phyloP scores from a whole-genome alignment of 768 basidiomycete species.

The Mycena filopes region DNA sequence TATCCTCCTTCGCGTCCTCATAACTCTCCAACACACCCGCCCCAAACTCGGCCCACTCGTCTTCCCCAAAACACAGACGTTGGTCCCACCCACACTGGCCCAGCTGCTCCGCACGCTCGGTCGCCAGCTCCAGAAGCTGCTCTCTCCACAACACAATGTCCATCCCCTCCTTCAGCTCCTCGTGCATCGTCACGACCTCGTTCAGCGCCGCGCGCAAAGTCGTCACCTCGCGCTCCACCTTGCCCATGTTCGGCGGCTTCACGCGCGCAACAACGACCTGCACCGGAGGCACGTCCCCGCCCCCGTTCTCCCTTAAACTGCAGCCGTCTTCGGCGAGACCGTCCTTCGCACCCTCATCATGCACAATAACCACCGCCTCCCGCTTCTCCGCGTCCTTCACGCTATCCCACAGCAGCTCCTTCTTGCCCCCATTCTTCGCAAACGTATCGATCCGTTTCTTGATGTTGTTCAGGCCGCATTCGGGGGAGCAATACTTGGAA shows the following conservation, averaged over 20 bases:
- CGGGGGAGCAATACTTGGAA: slow-evolving; percentile 93
- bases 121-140: slow-evolving; percentile 72
- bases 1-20: slow-evolving; percentile 51
- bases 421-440: slow-evolving; percentile 70
- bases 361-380: slow-evolving; percentile 73
- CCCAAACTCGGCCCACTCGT: slow-evolving; percentile 79
- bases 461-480: slow-evolving; percentile 84
- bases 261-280: slow-evolving; percentile 29
- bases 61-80: slow-evolving; percentile 84
- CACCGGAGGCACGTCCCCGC: not conserved
- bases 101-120: slow-evolving; percentile 69
- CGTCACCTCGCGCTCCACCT: slow-evolving; percentile 65
- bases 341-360: slow-evolving; percentile 42
- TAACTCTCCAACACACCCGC: slow-evolving; percentile 77
- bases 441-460: slow-evolving; percentile 70
- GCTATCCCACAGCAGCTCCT: slow-evolving; percentile 75
- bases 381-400: slow-evolving; percentile 76
- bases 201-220: slow-evolving; percentile 65
- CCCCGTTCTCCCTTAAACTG: slow-evolving; percentile 36
- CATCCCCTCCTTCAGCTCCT: slow-evolving; percentile 73
- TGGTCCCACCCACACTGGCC: slow-evolving; percentile 92
- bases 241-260: slow-evolving; percentile 53
- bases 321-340: slow-evolving; percentile 36
- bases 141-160: slow-evolving; percentile 79
- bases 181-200: slow-evolving; percentile 67